A percentile compares a stretch with the other conserved stretches of the same genome.
phyloP scores from a whole-genome alignment of 768 basidiomycete genomes.

The Naganishia kalamii region DNA sequence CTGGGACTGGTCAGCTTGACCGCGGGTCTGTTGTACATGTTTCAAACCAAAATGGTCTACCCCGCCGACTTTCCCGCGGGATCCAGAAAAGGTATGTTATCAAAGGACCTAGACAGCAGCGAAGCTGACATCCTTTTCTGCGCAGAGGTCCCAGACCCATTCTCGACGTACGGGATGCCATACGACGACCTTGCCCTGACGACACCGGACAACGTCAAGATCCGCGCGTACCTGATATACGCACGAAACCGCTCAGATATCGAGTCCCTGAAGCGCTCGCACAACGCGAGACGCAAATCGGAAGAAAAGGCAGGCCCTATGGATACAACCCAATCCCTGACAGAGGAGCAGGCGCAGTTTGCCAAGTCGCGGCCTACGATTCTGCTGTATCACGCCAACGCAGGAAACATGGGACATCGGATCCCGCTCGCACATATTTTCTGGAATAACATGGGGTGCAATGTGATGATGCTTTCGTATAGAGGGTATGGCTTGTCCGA shows the following conservation, averaged over 20 bases:
- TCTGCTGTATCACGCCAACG: conserved; percentile 81
- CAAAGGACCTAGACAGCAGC: not conserved
- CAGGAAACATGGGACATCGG: conserved; percentile 64
- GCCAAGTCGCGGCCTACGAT: conserved; percentile 63
- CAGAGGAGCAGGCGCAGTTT: conserved; percentile 25
- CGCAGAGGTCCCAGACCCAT: conserved; percentile 65
- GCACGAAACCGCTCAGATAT: conserved; percentile 47
- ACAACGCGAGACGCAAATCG: not conserved
- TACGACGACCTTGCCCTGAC: conserved; percentile 68
- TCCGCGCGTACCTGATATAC: conserved; percentile 71
- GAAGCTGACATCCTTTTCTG: not conserved
- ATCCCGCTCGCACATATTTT: conserved; percentile 81
- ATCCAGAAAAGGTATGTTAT: conserved; percentile 62
- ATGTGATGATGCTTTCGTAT: conserved; percentile 90
- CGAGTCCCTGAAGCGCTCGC: conserved; percentile 3
- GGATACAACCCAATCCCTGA: conserved; percentile 8
- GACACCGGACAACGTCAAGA: conserved; percentile 64
- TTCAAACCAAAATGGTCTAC: conserved; percentile 84
- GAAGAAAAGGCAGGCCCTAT: not conserved
- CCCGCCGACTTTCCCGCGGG: conserved; percentile 75
- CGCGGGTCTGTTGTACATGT: conserved; percentile 70
- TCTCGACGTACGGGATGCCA: conserved; percentile 58
- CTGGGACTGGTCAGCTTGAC: conserved; percentile 9
- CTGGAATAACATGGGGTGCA: conserved; percentile 74
- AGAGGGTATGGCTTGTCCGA: conserved; percentile 89